Base-by-base conservation (phyloP, 345 rosid species). In the Fremontodendron californicum region DNA sequence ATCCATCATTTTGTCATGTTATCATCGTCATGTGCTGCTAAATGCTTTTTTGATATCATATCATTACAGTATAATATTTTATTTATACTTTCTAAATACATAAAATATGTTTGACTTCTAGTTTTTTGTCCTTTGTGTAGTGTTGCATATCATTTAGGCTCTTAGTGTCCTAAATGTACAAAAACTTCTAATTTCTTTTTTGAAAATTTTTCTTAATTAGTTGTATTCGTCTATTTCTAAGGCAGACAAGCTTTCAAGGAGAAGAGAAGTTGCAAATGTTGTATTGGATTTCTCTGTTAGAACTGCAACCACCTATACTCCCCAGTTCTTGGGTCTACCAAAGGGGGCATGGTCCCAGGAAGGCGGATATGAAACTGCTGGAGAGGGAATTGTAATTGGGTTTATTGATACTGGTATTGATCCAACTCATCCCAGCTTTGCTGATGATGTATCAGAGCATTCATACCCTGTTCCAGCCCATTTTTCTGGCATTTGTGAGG, bases 331-430 rank as follows among this genome's bases (percentile, higher is more conserved):
- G 88, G 99, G 99, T 74, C 79, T 94, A 39, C 94, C 98, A 16
- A 75, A 81, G 61, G 99, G 99, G 52, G 99, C 97, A 6, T 95
- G 99, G 98, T 77, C 77, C 51, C 82, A 85, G 84, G 86, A 82
- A 77, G 99, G 99, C 3, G 99, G 99, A 42, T 95, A 83, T 70
- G 85, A 82, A 80, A 42, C 85, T 77, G 99, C 99, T 54, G 99
- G 99, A 77, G 96, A 95, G 81, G 98, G 99, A 62, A 78, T 95
- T 33, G 99, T 95, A 72, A 90, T 95, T 51, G 96, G 94, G 23
- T 93, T 95, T 76, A 75, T 95, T 40, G 99, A 93, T 77, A 95
- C 99, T 54, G 99, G 99, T 75, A 88, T 95, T 74, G 98, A 95
- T 86, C 98, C 99, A 66, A 90, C 88, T 55, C 98, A 93, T 42